Evolutionary conservation across 352 stramenopile genomes (phyloP).

Genomic region (Globisporangium nagaii): DNA sequence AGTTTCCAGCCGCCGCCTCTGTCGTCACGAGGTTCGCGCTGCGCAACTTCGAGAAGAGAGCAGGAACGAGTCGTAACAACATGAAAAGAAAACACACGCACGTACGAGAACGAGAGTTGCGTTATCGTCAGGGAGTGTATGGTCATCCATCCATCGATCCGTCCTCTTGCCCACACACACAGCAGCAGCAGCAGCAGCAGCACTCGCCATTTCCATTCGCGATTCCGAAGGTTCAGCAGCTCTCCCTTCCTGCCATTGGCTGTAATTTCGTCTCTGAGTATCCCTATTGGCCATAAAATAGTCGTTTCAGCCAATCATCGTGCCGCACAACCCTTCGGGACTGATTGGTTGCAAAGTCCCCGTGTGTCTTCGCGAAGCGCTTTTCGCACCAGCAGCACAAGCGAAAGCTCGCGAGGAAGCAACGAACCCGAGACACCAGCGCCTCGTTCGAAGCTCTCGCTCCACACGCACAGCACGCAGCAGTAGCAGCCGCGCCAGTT

Average conservation of each 20-base stretch:
- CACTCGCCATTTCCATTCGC: neutral
- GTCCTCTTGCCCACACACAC: too few relatives aligned
- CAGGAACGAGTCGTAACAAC: too few relatives aligned
- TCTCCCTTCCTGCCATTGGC: neutral
- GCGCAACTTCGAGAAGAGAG: too few relatives aligned
- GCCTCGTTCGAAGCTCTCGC: neutral
- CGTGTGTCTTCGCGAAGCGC: neutral
- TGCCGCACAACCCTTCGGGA: neutral
- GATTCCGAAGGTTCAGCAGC: neutral
- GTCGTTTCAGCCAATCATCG: neutral
- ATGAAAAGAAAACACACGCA: too few relatives aligned
- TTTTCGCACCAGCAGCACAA: constrained; percentile 6
- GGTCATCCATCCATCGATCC: too few relatives aligned
- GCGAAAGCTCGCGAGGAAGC: neutral
- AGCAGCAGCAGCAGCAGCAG: too few relatives aligned
- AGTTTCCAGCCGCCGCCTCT: too few relatives aligned
- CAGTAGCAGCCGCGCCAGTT: neutral
- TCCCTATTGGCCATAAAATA: neutral
- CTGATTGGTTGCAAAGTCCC: constrained; percentile 15
- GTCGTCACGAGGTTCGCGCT: too few relatives aligned
- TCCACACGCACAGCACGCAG: neutral
- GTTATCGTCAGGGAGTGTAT: too few relatives aligned
- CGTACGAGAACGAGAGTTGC: too few relatives aligned
- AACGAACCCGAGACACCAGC: neutral
- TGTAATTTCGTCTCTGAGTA: too few relatives aligned